phyloP scores from a whole-genome alignment of 306 rosid species.

The Sindora glabra region DNA sequence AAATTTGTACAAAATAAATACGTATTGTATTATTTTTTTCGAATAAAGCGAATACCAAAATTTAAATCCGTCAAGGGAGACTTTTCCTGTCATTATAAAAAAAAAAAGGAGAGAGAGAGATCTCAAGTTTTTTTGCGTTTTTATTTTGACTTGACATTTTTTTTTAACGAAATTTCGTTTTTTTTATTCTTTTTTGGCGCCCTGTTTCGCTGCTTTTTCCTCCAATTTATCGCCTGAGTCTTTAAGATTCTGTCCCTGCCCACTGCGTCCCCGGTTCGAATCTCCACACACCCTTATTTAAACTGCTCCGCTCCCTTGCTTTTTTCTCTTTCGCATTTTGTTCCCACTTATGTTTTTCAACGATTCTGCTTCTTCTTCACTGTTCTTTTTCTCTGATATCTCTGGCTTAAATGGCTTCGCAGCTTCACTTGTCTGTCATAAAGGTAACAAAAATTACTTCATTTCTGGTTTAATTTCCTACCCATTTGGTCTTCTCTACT shows the following conservation, averaged over 20 bases:
- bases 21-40: too few species aligned
- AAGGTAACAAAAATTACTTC: slow-evolving; percentile 37
- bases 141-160: too few species aligned
- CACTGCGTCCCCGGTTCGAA: slow-evolving; percentile 22
- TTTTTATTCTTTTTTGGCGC: neutral
- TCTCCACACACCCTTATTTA: neutral
- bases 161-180: neutral
- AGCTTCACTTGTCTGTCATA: slow-evolving; percentile 21
- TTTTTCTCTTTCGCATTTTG: neutral
- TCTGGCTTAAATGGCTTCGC: slow-evolving; percentile 54
- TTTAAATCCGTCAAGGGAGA: too few species aligned
- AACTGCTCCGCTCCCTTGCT: neutral
- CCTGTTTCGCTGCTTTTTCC: neutral
- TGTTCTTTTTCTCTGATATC: neutral
- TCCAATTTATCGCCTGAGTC: neutral
- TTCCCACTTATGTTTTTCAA: neutral
- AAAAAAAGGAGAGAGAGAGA: too few species aligned
- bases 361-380: neutral
- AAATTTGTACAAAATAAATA: too few species aligned
- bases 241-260: slow-evolving; percentile 16
- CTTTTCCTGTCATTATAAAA: too few species aligned
- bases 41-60: too few species aligned
- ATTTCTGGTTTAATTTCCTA: neutral
- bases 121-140: too few species aligned
- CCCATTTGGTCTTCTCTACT: neutral